Evolutionary conservation across 148 eudicot genomes (phyloP).

Genomic region (Persicaria tinctoria): DNA sequence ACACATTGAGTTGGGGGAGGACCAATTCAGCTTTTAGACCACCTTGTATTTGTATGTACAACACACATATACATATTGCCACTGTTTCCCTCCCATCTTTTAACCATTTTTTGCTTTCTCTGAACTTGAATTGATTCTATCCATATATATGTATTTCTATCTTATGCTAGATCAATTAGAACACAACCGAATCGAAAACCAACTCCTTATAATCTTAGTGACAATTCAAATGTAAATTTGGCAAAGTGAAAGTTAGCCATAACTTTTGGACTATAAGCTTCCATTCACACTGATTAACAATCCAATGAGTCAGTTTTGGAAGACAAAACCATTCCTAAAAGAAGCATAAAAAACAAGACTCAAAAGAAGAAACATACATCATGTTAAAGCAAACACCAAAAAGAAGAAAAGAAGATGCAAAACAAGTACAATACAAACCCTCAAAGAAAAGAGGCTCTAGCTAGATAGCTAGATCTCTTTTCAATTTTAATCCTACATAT

Average conservation of each 20-base stretch:
- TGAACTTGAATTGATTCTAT: too few relatives aligned
- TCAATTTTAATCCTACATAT: background rate
- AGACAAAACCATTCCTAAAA: background rate
- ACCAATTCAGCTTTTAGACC: too few relatives aligned
- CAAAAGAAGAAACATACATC: conserved; percentile 6
- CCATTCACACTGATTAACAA: conserved; percentile 2
- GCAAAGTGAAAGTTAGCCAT: background rate
- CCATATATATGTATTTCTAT: too few relatives aligned
- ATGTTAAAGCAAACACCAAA: background rate
- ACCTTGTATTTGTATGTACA: too few relatives aligned
- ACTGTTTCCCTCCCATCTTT: too few relatives aligned
- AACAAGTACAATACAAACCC: background rate
- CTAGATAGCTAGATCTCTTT: background rate
- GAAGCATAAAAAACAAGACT: background rate
- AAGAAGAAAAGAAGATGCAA: background rate
- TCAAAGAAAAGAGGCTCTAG: background rate
- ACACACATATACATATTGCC: too few relatives aligned
- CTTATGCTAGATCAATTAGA: too few relatives aligned
- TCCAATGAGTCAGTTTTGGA: background rate
- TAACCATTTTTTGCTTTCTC: too few relatives aligned
- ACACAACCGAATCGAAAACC: too few relatives aligned
- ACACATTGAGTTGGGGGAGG: too few relatives aligned
- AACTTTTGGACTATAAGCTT: background rate
- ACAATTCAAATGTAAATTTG: too few relatives aligned
- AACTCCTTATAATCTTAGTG: too few relatives aligned